Evolutionary conservation across 768 basidiomycete genomes (phyloP).

Genomic region (button mushroom (Agaricus bisporus)): DNA sequence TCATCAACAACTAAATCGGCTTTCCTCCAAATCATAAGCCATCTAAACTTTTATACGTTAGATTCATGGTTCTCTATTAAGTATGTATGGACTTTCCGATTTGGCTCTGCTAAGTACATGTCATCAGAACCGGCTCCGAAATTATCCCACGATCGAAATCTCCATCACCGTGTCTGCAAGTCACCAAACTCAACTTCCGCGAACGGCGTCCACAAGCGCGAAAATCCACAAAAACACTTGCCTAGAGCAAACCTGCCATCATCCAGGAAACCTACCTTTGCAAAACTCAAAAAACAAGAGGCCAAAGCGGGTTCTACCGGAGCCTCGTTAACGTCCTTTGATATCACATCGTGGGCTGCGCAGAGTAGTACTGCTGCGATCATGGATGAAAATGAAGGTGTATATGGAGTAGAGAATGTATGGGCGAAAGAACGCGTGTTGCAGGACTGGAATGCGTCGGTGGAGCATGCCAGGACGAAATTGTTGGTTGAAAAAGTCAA

Average conservation of each 20-base stretch:
- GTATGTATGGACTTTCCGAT: too few species aligned
- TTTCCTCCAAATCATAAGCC: too few species aligned
- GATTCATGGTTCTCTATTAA: too few species aligned
- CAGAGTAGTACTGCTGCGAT: slow-evolving; percentile 29
- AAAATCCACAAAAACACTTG: background rate
- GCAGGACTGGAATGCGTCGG: slow-evolving; percentile 48
- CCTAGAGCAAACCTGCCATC: slow-evolving; percentile 3
- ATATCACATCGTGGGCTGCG: slow-evolving; percentile 62
- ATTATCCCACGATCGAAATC: slow-evolving; percentile 12
- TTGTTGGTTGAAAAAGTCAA: slow-evolving; percentile 52
- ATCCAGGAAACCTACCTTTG: slow-evolving; percentile 23
- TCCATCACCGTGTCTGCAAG: background rate
- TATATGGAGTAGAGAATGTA: slow-evolving; percentile 14
- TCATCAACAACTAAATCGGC: too few species aligned
- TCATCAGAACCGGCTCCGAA: too few species aligned
- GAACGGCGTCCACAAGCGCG: background rate
- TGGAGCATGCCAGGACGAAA: slow-evolving; percentile 45
- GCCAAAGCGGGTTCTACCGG: slow-evolving; percentile 31
- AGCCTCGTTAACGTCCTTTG: slow-evolving; percentile 37
- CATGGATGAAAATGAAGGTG: slow-evolving; percentile 25
- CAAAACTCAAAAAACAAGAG: slow-evolving; percentile 48
- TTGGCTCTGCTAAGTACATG: too few species aligned
- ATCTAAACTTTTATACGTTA: too few species aligned
- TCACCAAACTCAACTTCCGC: background rate
- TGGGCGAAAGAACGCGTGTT: slow-evolving; percentile 54